Percentiles rank a stretch among this genome's conserved stretches.
Evolutionary conservation across 2,329 filamentous ascomycete species (phyloP).

Genomic region (Sclerotinia nivalis): DNA sequence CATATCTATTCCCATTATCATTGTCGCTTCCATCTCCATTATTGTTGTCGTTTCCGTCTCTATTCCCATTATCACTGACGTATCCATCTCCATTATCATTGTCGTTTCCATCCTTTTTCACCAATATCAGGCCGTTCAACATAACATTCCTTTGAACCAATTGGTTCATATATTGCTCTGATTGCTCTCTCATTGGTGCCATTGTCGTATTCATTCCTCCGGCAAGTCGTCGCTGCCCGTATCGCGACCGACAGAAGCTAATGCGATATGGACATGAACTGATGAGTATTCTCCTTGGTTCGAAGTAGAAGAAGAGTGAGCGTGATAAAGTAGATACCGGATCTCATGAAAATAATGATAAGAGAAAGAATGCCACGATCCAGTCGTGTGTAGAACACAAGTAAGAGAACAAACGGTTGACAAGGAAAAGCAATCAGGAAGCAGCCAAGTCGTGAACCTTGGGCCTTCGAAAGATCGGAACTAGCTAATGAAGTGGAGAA

Average conservation of each 20-base stretch:
- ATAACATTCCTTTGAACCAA: constrained; percentile 26
- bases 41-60: constrained; percentile 7
- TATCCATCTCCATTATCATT: not conserved
- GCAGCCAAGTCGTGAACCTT: constrained; percentile 30
- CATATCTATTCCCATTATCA: not conserved
- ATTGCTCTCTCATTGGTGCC: constrained; percentile 37
- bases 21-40: not conserved
- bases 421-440: constrained; percentile 29
- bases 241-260: constrained; percentile 33
- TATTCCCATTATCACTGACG: not conserved
- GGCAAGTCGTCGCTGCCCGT: constrained; percentile 30
- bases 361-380: constrained; percentile 38
- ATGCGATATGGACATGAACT: constrained; percentile 31
- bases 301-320: constrained; percentile 22
- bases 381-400: constrained; percentile 39
- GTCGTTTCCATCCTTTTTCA: constrained; percentile 23
- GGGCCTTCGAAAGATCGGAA: constrained; percentile 21
- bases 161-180: constrained; percentile 26
- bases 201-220: constrained; percentile 40
- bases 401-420: constrained; percentile 26
- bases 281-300: constrained; percentile 19
- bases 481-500: constrained; percentile 23
- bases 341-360: constrained; percentile 24
- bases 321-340: constrained; percentile 17
- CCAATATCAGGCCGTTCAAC: not conserved